phyloP scores from a whole-genome alignment of 371 early-diverging fungal genomes.

The Umbelopsis sp. region DNA sequence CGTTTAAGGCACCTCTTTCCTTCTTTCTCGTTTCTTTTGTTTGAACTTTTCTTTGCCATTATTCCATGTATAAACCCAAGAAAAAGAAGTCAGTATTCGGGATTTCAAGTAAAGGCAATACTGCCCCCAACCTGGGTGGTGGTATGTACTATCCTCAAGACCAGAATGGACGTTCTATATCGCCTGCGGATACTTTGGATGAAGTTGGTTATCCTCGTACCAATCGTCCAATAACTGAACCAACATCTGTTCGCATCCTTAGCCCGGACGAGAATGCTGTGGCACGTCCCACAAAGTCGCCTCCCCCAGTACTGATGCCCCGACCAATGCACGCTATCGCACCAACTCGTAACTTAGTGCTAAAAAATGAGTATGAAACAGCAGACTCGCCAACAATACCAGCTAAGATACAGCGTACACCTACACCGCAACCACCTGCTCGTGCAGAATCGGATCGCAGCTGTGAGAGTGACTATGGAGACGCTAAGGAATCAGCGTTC shows the following conservation, averaged over 20 bases:
- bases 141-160: not conserved
- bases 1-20: not conserved
- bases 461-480: conserved; percentile 14
- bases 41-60: not conserved
- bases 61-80: conserved; percentile 1
- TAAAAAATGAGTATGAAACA: conserved; percentile 6
- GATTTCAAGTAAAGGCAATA: not conserved
- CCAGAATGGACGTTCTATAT: conserved; percentile 10
- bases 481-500: conserved; percentile 13
- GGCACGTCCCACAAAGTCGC: conserved; percentile 28
- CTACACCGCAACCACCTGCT: not conserved
- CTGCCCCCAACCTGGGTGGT: not conserved
- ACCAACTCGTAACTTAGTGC: conserved; percentile 26
- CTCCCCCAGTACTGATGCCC: conserved; percentile 32
- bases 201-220: conserved; percentile 14
- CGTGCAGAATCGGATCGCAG: not conserved
- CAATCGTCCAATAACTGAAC: not conserved
- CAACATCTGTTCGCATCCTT: not conserved
- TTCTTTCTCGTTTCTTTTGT: not conserved
- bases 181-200: conserved; percentile 10
- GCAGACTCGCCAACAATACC: not conserved
- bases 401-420: not conserved
- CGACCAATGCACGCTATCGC: conserved; percentile 26
- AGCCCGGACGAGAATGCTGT: conserved; percentile 20
- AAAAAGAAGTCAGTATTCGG: conserved; percentile 6